Percentiles rank a stretch among this genome's conserved stretches.
Evolutionary conservation across 306 rosid species (phyloP).

Genomic region (Vigna radiata): DNA sequence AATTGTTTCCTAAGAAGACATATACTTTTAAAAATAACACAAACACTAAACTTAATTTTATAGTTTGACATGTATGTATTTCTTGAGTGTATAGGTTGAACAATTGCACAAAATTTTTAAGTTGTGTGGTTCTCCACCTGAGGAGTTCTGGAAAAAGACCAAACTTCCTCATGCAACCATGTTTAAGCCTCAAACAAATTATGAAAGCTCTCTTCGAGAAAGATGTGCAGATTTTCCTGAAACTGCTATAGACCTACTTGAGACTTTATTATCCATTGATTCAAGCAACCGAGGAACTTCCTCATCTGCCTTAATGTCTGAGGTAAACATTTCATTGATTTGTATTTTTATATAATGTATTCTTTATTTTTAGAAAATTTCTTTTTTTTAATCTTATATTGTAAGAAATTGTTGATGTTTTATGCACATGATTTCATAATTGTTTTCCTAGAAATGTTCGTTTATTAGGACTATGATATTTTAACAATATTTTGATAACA

Average conservation of each 20-base stretch:
- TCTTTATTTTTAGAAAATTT: not conserved
- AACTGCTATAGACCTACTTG: slow-evolving; percentile 65
- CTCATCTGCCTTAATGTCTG: slow-evolving; percentile 85
- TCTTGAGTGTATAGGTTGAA: slow-evolving; percentile 68
- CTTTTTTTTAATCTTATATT: not conserved
- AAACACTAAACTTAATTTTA: not conserved
- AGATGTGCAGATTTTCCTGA: slow-evolving; percentile 70
- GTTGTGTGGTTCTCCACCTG: slow-evolving; percentile 92
- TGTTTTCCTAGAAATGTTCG: not conserved
- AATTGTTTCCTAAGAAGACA: too few relatives aligned
- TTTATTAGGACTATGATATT: too few relatives aligned
- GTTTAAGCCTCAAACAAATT: slow-evolving; percentile 84
- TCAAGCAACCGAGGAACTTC: slow-evolving; percentile 82
- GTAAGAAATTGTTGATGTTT: too few relatives aligned
- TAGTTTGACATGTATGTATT: slow-evolving; percentile 16
- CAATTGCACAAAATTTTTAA: slow-evolving; percentile 95
- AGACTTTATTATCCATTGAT: slow-evolving; percentile 78
- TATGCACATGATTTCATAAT: not conserved
- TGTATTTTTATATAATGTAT: not conserved
- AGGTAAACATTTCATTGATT: slow-evolving; percentile 55
- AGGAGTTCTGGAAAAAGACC: slow-evolving; percentile 81
- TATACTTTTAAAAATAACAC: not conserved
- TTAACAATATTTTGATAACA: too few relatives aligned
- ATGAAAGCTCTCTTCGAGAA: slow-evolving; percentile 72
- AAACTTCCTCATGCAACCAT: slow-evolving; percentile 90